Evolutionary conservation across 306 rosid genomes (phyloP).

Genomic region (Hippophae rhamnoides): DNA sequence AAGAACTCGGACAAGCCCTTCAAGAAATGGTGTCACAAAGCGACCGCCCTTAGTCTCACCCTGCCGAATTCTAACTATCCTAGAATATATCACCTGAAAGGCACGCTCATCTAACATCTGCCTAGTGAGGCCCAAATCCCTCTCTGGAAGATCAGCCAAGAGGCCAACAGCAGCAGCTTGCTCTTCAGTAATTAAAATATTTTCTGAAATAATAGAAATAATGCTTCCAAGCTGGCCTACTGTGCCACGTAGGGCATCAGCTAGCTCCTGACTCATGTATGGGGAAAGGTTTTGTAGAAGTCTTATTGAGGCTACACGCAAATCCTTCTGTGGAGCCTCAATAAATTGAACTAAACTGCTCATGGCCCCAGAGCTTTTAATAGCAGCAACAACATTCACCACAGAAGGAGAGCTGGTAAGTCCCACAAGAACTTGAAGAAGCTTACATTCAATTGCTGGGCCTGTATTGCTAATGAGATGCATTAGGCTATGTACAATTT

Average conservation of each 20-base stretch:
- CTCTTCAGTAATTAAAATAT: conserved; percentile 74
- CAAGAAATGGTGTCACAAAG: conserved; percentile 78
- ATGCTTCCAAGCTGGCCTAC: conserved; percentile 90
- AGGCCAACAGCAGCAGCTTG: conserved; percentile 90
- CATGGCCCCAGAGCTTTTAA: conserved; percentile 95
- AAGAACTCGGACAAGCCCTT: conserved; percentile 83
- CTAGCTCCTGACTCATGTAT: conserved; percentile 84
- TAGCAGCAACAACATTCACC: conserved; percentile 66
- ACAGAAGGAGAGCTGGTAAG: conserved; percentile 64
- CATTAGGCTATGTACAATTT: conserved; percentile 73
- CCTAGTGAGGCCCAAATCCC: conserved; percentile 92
- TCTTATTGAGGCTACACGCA: conserved; percentile 74
- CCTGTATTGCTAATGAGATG: conserved; percentile 97
- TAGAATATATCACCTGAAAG: conserved; percentile 48
- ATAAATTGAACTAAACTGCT: conserved; percentile 88
- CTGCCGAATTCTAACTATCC: conserved; percentile 55
- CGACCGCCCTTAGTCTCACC: conserved; percentile 76
- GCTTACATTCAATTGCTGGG: conserved; percentile 92
- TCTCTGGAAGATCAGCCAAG: conserved; percentile 87
- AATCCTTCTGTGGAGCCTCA: conserved; percentile 88
- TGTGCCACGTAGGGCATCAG: conserved; percentile 91
- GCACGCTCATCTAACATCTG: conserved; percentile 91
- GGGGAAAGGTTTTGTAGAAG: conserved; percentile 81
- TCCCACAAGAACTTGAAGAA: conserved; percentile 95
- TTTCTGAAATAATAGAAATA: conserved; percentile 72